A percentile compares a stretch with the other conserved stretches of the same genome.
Evolutionary conservation across 768 basidiomycete species (phyloP).

Genomic region (Russula emetica): DNA sequence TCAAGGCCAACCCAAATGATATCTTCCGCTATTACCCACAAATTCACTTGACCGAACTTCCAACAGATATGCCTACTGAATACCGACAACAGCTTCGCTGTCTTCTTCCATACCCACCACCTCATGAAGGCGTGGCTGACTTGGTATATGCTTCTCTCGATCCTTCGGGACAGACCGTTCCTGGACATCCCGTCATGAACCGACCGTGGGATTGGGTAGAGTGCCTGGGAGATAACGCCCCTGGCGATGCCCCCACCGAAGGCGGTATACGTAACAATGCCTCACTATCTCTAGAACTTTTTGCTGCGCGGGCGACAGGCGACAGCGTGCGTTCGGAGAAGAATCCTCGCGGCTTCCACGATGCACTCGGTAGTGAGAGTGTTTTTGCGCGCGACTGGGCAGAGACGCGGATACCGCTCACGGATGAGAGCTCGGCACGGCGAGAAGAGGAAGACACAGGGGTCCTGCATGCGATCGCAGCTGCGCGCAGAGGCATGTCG

Average conservation of each 20-base stretch:
- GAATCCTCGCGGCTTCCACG: slow-evolving; percentile 51
- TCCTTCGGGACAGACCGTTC: slow-evolving; percentile 45
- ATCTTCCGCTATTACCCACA: slow-evolving; percentile 63
- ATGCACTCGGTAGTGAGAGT: slow-evolving; percentile 56
- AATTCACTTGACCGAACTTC: slow-evolving; percentile 47
- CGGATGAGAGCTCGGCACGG: slow-evolving; percentile 34
- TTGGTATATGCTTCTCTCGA: slow-evolving; percentile 60
- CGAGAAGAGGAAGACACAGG: slow-evolving; percentile 35
- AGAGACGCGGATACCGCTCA: slow-evolving; percentile 54
- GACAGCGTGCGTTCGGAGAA: slow-evolving; percentile 40
- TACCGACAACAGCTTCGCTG: slow-evolving; percentile 54
- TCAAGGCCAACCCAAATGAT: slow-evolving; percentile 52
- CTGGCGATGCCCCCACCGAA: slow-evolving; percentile 39
- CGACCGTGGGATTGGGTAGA: slow-evolving; percentile 88
- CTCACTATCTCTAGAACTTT: slow-evolving; percentile 68
- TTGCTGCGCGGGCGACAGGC: slow-evolving; percentile 60
- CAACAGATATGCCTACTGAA: slow-evolving; percentile 51
- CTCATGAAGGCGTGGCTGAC: slow-evolving; percentile 48
- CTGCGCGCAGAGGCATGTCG: slow-evolving; percentile 40
- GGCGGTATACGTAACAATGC: slow-evolving; percentile 54
- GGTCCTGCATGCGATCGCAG: slow-evolving; percentile 35
- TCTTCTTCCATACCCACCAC: slow-evolving; percentile 54
- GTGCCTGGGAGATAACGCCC: slow-evolving; percentile 57
- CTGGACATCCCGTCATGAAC: slow-evolving; percentile 56
- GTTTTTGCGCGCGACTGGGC: slow-evolving; percentile 74